Evolutionary conservation across 2,329 filamentous ascomycete genomes (phyloP), one percentile per base, ranked within the genome.

Genomic region (Fusarium albidum): DNA sequence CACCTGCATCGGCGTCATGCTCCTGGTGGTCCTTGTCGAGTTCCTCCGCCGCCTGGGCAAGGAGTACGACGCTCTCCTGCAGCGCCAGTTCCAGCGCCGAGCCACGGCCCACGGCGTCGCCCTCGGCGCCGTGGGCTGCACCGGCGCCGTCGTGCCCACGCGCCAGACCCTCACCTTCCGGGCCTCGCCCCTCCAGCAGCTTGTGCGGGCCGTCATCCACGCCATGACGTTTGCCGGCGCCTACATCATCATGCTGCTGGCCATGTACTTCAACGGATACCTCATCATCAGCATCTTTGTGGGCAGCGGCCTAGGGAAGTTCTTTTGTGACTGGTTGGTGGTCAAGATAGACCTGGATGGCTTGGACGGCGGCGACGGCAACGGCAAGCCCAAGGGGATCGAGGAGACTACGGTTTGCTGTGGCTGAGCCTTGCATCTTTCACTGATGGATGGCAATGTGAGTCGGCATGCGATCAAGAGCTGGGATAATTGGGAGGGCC

Each of bases 221-320:
- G 86, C 86, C 71, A 44, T 84, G 7, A 88, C 90, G 45, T 91
- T 93, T 66, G 87, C 83, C 0, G 82, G 91, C 4, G 90, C 89
- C 3, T 94, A 93, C 70, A 84, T 93, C 58, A 73, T 93, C 65
- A 94, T 94, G 90, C 71, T 88, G 75, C 73, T 77, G 8, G 80
- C 80, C 61, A 85, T 85, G 81, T 83, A 83, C 69, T 85, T 81
- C 67, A 84, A 84, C 63, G 83, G 87, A 27, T 94, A 90, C 71
- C 82, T 94, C 57, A 91, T 94, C 69, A 88, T 94, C 54, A 90
- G 85, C 63, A 90, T 94, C 67, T 83, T 94, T 53, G 65, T 82
- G 34, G 80, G 80, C 5, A 78, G 78, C 9, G 76, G 77, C 8
- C 58, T 82, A 37, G 80, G 80, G 52, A 82, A 82, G 69, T 82